Evolutionary conservation across 495 filamentous ascomycete species (phyloP), one percentile per base, ranked within the genome.

Genomic region (Chaetomidium leptoderma): DNA sequence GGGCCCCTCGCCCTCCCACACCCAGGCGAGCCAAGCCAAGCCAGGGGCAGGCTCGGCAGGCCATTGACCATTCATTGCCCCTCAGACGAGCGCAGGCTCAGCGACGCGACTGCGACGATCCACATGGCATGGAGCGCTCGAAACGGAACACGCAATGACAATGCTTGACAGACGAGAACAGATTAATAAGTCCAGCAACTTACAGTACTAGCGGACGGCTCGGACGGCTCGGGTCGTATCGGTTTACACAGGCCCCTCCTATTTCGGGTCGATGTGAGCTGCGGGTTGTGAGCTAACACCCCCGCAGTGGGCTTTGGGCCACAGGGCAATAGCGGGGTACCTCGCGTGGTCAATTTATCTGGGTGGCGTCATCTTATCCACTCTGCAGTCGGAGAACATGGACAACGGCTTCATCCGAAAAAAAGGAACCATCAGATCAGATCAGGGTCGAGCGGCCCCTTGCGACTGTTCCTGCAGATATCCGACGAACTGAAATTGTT

Each of bases 291-390:
- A 21, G 47, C 39, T 52, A 52, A 53, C 56, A 53, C 56, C 48
- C n/a, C 56, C 48, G 56, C 56, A 58, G 39, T 36, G 33, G 36
- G 11, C 26, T 21, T 10, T 27, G 19, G 23, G 19, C 13, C 30
- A 8, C n/a, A 36, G 27, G 47, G 8, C 42, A 21, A 40, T 59
- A 53, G 57, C 48, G 57, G 57, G 57, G 57, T 39, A 52, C 33
- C 21, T n/a, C 5, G 29, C 23, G 14, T 50, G 47, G 45, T 16
- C 26, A 48, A 48, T 48, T 21, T 36, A 36, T 36, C 47, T 50
- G 45, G 19, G 24, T 23, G 24, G 43, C 11, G 21, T 27, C 23
- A 26, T 23, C 21, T 45, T 29, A 26, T 14, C 3, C 7, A 32
- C 45, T 32, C 8, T 50, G 32, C 17, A 0, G 2, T 9, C 9